A percentile compares a stretch with the other conserved stretches of the same genome.
phyloP scores from a whole-genome alignment of 768 basidiomycete genomes.

The Asterophora parasitica region DNA sequence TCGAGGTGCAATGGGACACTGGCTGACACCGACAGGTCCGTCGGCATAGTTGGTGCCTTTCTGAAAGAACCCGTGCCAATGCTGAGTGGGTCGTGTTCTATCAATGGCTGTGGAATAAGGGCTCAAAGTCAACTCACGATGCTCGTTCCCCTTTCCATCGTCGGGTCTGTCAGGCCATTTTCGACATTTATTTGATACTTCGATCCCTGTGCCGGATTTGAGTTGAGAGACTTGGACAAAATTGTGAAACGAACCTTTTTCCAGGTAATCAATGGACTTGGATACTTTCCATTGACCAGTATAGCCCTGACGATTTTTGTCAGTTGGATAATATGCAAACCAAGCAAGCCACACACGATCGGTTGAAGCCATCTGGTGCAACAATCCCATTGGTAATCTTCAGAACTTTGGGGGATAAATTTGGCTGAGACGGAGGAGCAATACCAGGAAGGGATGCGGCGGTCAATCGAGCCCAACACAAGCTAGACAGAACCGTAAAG shows the following conservation, averaged over 20 bases:
- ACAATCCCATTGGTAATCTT: too few relatives aligned
- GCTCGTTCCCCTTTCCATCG: conserved; percentile 17
- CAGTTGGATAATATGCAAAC: neutral
- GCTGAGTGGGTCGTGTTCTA: conserved; percentile 10
- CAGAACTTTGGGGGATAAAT: too few relatives aligned
- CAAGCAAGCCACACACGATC: neutral
- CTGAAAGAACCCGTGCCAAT: conserved; percentile 33
- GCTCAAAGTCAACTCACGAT: conserved; percentile 26
- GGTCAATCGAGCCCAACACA: too few relatives aligned
- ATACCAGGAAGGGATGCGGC: too few relatives aligned
- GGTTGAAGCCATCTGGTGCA: neutral
- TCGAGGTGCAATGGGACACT: conserved; percentile 31
- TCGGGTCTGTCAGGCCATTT: neutral
- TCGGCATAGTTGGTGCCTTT: conserved; percentile 27
- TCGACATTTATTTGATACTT: neutral
- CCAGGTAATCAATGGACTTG: neutral
- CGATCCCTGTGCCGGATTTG: neutral
- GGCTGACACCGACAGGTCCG: conserved; percentile 25
- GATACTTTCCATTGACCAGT: neutral
- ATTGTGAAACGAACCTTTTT: neutral
- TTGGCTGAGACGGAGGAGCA: too few relatives aligned
- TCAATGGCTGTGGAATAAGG: neutral
- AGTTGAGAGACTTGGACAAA: neutral
- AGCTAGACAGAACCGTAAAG: too few relatives aligned
- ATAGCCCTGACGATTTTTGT: neutral